Evolutionary conservation across 2,329 filamentous ascomycete genomes (phyloP).

Genomic region (Drechslerella dactyloides): DNA sequence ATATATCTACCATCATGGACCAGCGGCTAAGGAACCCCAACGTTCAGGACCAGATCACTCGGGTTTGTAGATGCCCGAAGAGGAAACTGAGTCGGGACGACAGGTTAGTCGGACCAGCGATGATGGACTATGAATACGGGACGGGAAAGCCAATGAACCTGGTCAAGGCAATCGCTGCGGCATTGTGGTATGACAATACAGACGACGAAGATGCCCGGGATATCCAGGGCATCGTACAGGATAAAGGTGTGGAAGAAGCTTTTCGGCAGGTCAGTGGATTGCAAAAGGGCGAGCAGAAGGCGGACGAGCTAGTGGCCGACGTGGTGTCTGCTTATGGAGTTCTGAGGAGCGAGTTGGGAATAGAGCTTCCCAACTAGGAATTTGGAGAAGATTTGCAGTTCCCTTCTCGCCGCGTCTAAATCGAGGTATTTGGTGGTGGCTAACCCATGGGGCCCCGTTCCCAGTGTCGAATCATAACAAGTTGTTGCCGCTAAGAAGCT

Average conservation of each 20-base stretch:
- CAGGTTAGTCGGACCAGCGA: constrained; percentile 91
- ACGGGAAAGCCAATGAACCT: constrained; percentile 67
- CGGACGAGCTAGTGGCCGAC: constrained; percentile 78
- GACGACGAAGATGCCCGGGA: constrained; percentile 88
- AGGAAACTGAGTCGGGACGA: constrained; percentile 95
- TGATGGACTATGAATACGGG: constrained; percentile 80
- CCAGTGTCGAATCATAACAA: no score
- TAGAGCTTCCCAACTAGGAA: constrained; percentile 12
- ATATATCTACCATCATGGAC: constrained; percentile 88
- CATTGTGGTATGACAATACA: constrained; percentile 92
- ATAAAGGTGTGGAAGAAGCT: constrained; percentile 74
- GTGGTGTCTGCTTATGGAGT: constrained; percentile 15
- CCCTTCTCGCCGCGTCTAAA: no score
- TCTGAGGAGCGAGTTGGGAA: constrained; percentile 25
- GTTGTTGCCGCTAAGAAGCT: no score
- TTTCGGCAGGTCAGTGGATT: constrained; percentile 83
- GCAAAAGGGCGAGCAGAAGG: constrained; percentile 73
- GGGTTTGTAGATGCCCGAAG: constrained; percentile 90
- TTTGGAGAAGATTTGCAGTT: background rate
- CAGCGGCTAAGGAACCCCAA: constrained; percentile 59
- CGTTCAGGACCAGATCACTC: constrained; percentile 76
- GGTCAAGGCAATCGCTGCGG: constrained; percentile 84
- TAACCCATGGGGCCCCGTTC: no score
- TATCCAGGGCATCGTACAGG: constrained; percentile 82
- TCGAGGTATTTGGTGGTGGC: no score